Evolutionary conservation across 2,329 filamentous ascomycete species (phyloP), one percentile per base, ranked within the genome.

Genomic region (Cryphonectria naterciae): DNA sequence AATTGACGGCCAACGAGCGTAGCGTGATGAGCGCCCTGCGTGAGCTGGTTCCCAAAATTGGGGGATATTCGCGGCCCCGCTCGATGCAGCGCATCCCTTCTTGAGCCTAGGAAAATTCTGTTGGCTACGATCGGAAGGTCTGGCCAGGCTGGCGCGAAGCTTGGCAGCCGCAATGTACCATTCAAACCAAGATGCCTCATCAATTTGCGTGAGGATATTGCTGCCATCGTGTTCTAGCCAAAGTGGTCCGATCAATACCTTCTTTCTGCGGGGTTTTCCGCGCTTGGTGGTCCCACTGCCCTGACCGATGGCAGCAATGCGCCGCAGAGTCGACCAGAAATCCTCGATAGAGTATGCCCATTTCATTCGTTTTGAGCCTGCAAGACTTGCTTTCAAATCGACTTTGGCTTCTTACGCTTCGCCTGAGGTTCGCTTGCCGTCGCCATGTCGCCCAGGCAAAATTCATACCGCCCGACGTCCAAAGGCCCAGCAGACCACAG

Each of bases 401-500:
- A 65, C 1, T 28, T 61, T n/a, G 66, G n/a, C 22, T 56, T 60
- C 8, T 19, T 4, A 17, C 25, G 37, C 2, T 60, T 61, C 37
- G 19, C 35, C 4, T 22, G 49, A 35, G 69, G 63, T 25, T 54
- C 49, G 32, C n/a, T 49, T 2, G 28, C n/a, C n/a, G n/a, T 7
- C 13, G 19, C 11, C 19, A 64, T 68, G 15, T 83, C 79, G 62
- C 78, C 78, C 65, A 92, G 76, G 46, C 87, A 86, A 62, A 80
- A 83, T 79, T 95, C 91, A 78, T 97, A 98, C 61, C 87, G 85
- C 46, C 88, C 85, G 68, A 97, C 77, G 72, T 92, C 87, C 73
- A 98, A 79, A 5, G 91, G 87, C 1, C 92, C 93, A 17, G 94
- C 91, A 54, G 89, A 85, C 91, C 95, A 97, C 3, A 97, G 79